Base-by-base conservation (phyloP, 2,329 filamentous ascomycete genomes). In the Aspergillus arachidicola region DNA sequence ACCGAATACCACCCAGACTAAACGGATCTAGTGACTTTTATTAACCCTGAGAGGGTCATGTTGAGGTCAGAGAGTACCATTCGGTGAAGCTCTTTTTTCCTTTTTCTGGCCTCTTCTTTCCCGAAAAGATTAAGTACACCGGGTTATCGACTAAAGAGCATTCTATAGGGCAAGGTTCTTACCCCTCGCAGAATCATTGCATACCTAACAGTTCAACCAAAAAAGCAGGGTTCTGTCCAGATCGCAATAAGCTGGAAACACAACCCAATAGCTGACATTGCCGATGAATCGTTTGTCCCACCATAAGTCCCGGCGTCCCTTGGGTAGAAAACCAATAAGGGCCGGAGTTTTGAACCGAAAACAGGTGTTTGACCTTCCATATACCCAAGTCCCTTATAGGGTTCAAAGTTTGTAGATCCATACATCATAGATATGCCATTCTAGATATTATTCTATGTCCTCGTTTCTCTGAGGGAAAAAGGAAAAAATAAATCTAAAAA, bases 1-100 rank as follows among this genome's bases (percentile, higher is more conserved):
- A 54, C 51, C 30, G 51, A 54, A 36, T 54, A 54, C 50, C 9
- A 16, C 48, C 43, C 50, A 53, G 28, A 54, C 51, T 54, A n/a
- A 54, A 54, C 19, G 32, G 21, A 23, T 51, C 28, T 51, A 51
- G 48, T 51, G 48, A 51, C 9, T 51, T 51, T 30, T n/a, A 32
- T 21, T 34, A 51, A 26, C 46, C 46, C 46, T 51, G 46, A n/a
- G 26, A 14, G 19, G 46, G 23, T 16, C 23, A 51, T 30, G 16
- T 16, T 30, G 46, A 46, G 43, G 43, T 46, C 43, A 46, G 10
- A 21, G 43, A 11, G 14, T 36, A 36, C 19, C 38, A 41, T 41
- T 41, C 38, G 7, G 38, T 41, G 38, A 19, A 41, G 38, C 38
- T 41, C 16, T n/a, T 41, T 9, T 41, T 19, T 41, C 7, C 36